These are phyloP conservation scores for Boechera divaricarpa DNA, from an alignment of 345 rosid genomes.

Conservation along the genomic window DNA sequence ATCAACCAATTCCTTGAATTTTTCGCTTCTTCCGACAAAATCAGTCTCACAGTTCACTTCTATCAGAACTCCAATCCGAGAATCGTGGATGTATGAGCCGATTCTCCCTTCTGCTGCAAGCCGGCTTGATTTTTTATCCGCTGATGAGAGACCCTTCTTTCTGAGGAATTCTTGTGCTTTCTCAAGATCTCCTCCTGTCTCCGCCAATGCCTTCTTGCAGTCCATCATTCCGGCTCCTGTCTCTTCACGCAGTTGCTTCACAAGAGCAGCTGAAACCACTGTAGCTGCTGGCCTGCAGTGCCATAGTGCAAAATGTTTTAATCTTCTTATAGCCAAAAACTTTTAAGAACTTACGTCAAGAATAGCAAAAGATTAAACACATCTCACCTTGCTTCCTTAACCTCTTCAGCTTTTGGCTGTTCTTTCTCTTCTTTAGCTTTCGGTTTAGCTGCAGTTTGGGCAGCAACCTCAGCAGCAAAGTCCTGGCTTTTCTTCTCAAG, in stretches of 20 bases:
- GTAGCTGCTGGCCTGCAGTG: slow-evolving; percentile 59
- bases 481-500: slow-evolving; percentile 91
- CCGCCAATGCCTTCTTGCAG: slow-evolving; percentile 94
- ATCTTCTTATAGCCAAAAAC: background rate
- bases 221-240: slow-evolving; percentile 99
- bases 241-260: slow-evolving; percentile 93
- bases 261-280: slow-evolving; percentile 78
- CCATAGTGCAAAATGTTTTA: background rate
- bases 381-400: slow-evolving; percentile 68
- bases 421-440: slow-evolving; percentile 55
- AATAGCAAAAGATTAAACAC: background rate
- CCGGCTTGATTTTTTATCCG: slow-evolving; percentile 92
- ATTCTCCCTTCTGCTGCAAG: slow-evolving; percentile 98
- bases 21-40: slow-evolving; percentile 90
- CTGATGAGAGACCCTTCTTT: slow-evolving; percentile 91
- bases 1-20: slow-evolving; percentile 84
- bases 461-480: slow-evolving; percentile 97
- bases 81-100: slow-evolving; percentile 88
- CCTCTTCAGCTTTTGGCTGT: slow-evolving; percentile 58
- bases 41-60: slow-evolving; percentile 98
- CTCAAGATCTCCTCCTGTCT: slow-evolving; percentile 88
- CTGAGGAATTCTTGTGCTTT: slow-evolving; percentile 95
- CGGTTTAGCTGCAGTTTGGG: slow-evolving; percentile 79
- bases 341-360: background rate
- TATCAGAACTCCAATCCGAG: slow-evolving; percentile 85